Percentiles rank a stretch among this genome's conserved stretches.
Conservation (phyloP, 345 rosid genomes). For the Anacardium occidentale region DNA sequence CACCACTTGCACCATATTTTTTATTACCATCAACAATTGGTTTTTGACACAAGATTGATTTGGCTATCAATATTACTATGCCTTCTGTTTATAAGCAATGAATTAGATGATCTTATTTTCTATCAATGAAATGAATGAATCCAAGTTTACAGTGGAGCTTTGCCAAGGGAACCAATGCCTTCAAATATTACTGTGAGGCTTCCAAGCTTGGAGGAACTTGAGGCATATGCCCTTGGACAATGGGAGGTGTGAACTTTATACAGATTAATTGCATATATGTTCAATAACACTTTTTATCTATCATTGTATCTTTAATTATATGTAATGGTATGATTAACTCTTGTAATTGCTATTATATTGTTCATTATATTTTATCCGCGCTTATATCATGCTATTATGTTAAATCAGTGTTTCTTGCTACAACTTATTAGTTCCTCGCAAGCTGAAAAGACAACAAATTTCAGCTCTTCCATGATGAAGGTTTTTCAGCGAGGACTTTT, state of each 20-base stretch:
- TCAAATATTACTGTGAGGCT: conserved; percentile 52
- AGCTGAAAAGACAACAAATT: conserved; percentile 60
- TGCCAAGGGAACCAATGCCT: conserved; percentile 91
- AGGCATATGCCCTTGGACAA: conserved; percentile 72
- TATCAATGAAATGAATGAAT: conserved; percentile 19
- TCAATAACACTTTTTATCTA: conserved; percentile 12
- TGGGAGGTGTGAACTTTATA: conserved; percentile 79
- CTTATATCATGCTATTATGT: conserved; percentile 35
- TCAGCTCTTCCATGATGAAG: conserved; percentile 90
- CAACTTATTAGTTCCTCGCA: conserved; percentile 85
- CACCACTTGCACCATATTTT: background rate
- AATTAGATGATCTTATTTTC: background rate
- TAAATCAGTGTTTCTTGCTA: conserved; percentile 78
- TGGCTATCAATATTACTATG: background rate
- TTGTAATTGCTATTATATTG: background rate
- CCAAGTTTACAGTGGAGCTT: conserved; percentile 60
- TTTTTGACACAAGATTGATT: conserved; percentile 18
- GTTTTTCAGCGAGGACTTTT: conserved; percentile 89
- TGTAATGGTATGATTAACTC: background rate
- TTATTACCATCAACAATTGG: background rate
- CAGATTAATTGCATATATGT: conserved; percentile 8
- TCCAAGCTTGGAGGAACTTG: conserved; percentile 77
- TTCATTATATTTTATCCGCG: conserved; percentile 14
- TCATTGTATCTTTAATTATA: conserved; percentile 7
- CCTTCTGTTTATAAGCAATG: no score